These are phyloP conservation scores for Penicillium paradoxum DNA, from an alignment of 495 filamentous ascomycete genomes.

Conservation along the genomic window DNA sequence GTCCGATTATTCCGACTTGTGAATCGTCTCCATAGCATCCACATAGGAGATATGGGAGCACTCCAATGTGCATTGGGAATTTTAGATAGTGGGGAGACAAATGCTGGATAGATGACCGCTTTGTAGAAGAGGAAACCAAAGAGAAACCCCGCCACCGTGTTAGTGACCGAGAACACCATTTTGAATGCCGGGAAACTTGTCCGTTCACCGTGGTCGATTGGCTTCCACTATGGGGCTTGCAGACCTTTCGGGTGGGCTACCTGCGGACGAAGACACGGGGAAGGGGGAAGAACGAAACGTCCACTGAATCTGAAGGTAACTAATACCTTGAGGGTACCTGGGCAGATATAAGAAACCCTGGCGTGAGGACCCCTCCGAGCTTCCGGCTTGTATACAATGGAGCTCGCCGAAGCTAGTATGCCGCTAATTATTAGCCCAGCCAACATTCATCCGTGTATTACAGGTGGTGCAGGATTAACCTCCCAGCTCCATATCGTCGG, in stretches of 20 bases:
- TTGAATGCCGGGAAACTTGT: neutral
- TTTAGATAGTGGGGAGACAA: constrained; percentile 62
- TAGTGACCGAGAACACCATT: constrained; percentile 30
- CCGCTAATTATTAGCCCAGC: neutral
- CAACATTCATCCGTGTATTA: constrained; percentile 5
- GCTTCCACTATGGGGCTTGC: neutral
- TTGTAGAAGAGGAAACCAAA: constrained; percentile 41
- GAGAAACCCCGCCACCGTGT: constrained; percentile 9
- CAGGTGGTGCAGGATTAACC: constrained; percentile 10
- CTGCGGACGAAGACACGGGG: neutral
- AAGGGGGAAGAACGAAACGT: neutral
- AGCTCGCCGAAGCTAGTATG: neutral
- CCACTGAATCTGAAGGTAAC: neutral
- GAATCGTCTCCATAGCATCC: constrained; percentile 64
- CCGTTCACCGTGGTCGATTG: neutral
- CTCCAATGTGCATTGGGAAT: constrained; percentile 71
- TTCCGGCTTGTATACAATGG: neutral
- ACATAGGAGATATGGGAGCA: constrained; percentile 56
- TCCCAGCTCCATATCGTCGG: neutral
- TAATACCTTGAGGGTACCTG: neutral
- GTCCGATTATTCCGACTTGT: constrained; percentile 53
- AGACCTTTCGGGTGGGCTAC: neutral
- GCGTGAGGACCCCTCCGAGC: neutral
- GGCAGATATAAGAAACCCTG: neutral
- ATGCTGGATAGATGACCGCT: constrained; percentile 54